A percentile compares a stretch with the other conserved stretches of the same genome.
Evolutionary conservation across 106 monocot genomes (phyloP).

Genomic region (Xerophyta viscosa): DNA sequence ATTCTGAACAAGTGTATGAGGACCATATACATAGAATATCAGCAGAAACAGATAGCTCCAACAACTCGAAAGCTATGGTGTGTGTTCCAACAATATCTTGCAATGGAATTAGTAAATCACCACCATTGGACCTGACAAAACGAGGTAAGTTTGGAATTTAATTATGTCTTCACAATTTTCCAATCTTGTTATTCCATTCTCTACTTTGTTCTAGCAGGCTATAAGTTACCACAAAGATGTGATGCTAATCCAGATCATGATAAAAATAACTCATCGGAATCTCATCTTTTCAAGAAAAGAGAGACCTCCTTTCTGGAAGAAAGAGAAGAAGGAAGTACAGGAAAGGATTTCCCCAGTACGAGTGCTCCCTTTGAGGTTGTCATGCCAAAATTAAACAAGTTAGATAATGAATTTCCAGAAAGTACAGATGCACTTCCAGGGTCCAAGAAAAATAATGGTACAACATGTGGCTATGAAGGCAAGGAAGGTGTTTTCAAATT

Average conservation of each 20-base stretch:
- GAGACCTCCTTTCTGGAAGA: too few species aligned
- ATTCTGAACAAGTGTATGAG: slow-evolving; percentile 6
- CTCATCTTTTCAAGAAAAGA: too few species aligned
- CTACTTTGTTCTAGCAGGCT: slow-evolving; percentile 1
- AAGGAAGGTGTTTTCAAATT: neutral
- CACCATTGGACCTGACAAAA: neutral
- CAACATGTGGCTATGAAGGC: neutral
- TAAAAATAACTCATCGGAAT: too few species aligned
- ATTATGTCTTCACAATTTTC: too few species aligned
- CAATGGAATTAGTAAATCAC: slow-evolving; percentile 11
- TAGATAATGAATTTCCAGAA: neutral
- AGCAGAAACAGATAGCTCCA: neutral
- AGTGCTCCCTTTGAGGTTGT: too few species aligned
- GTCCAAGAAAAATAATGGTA: neutral
- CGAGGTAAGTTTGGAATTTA: slow-evolving; percentile 14
- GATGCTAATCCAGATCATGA: neutral
- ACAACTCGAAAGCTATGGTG: too few species aligned
- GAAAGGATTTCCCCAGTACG: too few species aligned
- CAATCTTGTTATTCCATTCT: too few species aligned
- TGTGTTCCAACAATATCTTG: neutral
- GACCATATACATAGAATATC: slow-evolving; percentile 5
- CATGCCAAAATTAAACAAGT: slow-evolving; percentile 5
- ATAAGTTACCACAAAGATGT: slow-evolving; percentile 17
- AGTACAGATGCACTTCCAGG: too few species aligned
- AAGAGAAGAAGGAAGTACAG: too few species aligned